phyloP scores from a whole-genome alignment of 2,329 filamentous ascomycete species.

The Penicillium sp. region DNA sequence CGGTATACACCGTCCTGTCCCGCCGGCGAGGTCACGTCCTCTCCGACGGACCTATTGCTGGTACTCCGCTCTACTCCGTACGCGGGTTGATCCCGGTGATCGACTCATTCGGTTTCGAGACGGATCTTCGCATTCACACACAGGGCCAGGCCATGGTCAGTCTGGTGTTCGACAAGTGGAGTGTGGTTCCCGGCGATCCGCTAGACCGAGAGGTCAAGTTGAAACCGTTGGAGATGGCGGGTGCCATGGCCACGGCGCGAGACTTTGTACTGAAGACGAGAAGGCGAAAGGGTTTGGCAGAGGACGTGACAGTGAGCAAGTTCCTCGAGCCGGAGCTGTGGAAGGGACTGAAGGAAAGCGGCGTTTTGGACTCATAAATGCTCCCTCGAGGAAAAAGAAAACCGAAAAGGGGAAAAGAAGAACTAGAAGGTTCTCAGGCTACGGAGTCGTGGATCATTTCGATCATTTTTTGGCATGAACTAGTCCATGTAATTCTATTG shows the following conservation, averaged over 20 bases:
- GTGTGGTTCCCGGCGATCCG: slow-evolving; percentile 89
- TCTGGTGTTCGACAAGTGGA: slow-evolving; percentile 94
- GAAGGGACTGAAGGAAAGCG: slow-evolving; percentile 79
- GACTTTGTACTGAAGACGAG: slow-evolving; percentile 97
- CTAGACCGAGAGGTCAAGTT: slow-evolving; percentile 80
- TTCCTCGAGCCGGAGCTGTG: slow-evolving; percentile 95
- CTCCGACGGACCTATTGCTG: slow-evolving; percentile 87
- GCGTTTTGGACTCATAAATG: slow-evolving; percentile 63
- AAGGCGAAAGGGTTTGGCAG: slow-evolving; percentile 84
- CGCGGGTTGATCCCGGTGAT: slow-evolving; percentile 90
- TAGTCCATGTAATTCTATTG: slow-evolving; percentile 23
- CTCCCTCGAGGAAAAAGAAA: not conserved
- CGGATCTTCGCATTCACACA: slow-evolving; percentile 90
- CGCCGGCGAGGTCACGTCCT: slow-evolving; percentile 86
- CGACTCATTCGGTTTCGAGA: slow-evolving; percentile 97
- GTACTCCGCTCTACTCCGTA: slow-evolving; percentile 88
- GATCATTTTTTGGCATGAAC: slow-evolving; percentile 3
- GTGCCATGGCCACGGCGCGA: slow-evolving; percentile 79
- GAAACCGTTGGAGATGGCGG: slow-evolving; percentile 78
- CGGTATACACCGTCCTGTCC: slow-evolving; percentile 86
- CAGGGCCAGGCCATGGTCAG: slow-evolving; percentile 87
- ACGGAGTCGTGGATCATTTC: slow-evolving; percentile 10
- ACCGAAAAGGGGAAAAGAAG: not conserved
- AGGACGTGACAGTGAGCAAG: slow-evolving; percentile 92
- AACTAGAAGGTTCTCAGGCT: slow-evolving; percentile 6